Evolutionary conservation across 148 eudicot genomes (phyloP).

Genomic region (Rhododendron vialii): DNA sequence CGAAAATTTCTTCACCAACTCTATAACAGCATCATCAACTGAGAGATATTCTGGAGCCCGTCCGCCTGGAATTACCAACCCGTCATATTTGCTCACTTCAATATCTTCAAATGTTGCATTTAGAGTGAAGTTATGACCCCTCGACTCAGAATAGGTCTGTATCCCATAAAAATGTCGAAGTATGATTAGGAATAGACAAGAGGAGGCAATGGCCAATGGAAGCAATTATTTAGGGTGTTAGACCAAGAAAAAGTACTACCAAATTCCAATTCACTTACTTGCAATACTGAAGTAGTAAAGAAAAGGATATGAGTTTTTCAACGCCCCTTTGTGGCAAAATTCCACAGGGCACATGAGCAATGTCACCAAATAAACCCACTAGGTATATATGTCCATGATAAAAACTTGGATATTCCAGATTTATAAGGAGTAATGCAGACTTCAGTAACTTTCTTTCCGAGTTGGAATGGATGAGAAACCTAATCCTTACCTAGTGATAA

Average conservation of each 20-base stretch:
- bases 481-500: not conserved
- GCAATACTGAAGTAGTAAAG: not conserved
- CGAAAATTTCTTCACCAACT: conserved; percentile 59
- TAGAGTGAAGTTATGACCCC: conserved; percentile 92
- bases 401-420: not conserved
- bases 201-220: not conserved
- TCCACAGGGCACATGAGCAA: not conserved
- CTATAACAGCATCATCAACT: conserved; percentile 54
- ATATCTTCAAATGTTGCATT: conserved; percentile 85
- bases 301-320: not conserved
- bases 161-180: conserved; percentile 11
- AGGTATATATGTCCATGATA: not conserved
- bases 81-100: conserved; percentile 71
- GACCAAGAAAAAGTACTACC: not conserved
- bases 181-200: not conserved
- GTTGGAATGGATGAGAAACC: not conserved
- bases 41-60: conserved; percentile 96
- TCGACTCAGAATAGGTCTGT: conserved; percentile 82
- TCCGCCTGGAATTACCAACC: conserved; percentile 87
- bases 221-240: not conserved
- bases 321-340: not conserved
- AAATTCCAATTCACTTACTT: not conserved
- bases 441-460: not conserved
- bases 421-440: not conserved
- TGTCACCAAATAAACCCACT: not conserved